Conservation (phyloP, 2,329 filamentous ascomycete species). For the Aspergillus spinulosporus region DNA sequence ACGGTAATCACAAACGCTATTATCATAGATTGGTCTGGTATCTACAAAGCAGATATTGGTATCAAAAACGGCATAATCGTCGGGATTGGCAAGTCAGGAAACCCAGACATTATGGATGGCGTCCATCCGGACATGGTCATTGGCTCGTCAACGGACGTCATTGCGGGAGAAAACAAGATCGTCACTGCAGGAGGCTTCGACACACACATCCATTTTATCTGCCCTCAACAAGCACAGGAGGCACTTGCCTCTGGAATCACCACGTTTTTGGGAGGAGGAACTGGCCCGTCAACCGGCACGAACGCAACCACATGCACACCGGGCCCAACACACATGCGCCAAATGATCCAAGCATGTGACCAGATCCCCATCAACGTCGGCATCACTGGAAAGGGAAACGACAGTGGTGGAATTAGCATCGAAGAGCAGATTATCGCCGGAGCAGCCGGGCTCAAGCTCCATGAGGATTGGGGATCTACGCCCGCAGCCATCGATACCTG, state of each 20-base stretch:
- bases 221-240: conserved; percentile 85
- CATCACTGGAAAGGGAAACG: conserved; percentile 92
- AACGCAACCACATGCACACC: conserved; percentile 94
- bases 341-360: conserved; percentile 90
- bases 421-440: conserved; percentile 80
- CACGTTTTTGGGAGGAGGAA: conserved; percentile 86
- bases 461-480: conserved; percentile 94
- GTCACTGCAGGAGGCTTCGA: conserved; percentile 89
- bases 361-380: conserved; percentile 80
- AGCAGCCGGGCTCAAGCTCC: conserved; percentile 86
- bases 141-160: conserved; percentile 85
- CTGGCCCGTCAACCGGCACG: conserved; percentile 86
- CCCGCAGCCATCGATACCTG: conserved; percentile 90
- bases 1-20: conserved; percentile 86
- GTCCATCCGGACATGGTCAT: conserved; percentile 77
- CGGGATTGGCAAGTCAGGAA: conserved; percentile 90
- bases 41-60: conserved; percentile 95
- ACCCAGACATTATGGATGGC: conserved; percentile 95
- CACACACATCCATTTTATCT: conserved; percentile 91
- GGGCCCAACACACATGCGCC: conserved; percentile 74
- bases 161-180: conserved; percentile 87
- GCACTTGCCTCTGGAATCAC: conserved; percentile 83
- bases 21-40: conserved; percentile 86
- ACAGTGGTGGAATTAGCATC: conserved; percentile 68
- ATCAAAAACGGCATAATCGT: conserved; percentile 84